Evolutionary conservation across 352 stramenopile genomes (phyloP).

Genomic region (Pythium guiyangense): DNA sequence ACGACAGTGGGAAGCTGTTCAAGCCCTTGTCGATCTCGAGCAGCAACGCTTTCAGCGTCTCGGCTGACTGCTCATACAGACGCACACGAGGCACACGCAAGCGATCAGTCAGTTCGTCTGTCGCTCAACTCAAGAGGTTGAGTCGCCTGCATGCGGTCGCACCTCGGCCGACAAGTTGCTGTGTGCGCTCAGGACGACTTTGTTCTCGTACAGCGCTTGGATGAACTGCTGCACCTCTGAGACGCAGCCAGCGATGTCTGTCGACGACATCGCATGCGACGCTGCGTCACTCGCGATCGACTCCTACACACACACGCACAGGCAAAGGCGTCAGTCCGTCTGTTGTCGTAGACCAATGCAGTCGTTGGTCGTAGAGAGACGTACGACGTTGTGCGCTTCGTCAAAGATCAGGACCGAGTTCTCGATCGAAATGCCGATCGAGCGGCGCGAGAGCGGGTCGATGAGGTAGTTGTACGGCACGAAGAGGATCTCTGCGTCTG

Average conservation of each 20-base stretch:
- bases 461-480: constrained; percentile 99
- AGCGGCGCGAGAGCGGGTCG: constrained; percentile 87
- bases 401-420: too few species aligned
- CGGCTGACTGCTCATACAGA: constrained; percentile 49
- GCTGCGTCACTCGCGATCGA: constrained; percentile 91
- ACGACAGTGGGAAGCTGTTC: constrained; percentile 68
- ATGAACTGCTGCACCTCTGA: constrained; percentile 90
- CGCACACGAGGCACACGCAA: background rate
- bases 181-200: too few species aligned
- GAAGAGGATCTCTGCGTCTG: constrained; percentile 95
- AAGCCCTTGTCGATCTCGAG: constrained; percentile 85
- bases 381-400: constrained; percentile 99
- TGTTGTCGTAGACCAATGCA: too few species aligned
- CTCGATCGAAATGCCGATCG: constrained; percentile 95
- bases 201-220: constrained; percentile 51
- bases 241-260: constrained; percentile 93
- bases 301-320: constrained; percentile 39
- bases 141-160: too few species aligned
- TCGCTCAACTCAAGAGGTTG: too few species aligned
- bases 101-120: background rate
- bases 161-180: constrained; percentile 69
- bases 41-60: constrained; percentile 77
- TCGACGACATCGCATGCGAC: constrained; percentile 95
- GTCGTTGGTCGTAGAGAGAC: too few species aligned
- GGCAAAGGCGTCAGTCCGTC: background rate